Percentiles rank a stretch among this genome's conserved stretches.
Evolutionary conservation across 2,329 filamentous ascomycete genomes (phyloP).

Genomic region (Pseudopithomyces maydicus): DNA sequence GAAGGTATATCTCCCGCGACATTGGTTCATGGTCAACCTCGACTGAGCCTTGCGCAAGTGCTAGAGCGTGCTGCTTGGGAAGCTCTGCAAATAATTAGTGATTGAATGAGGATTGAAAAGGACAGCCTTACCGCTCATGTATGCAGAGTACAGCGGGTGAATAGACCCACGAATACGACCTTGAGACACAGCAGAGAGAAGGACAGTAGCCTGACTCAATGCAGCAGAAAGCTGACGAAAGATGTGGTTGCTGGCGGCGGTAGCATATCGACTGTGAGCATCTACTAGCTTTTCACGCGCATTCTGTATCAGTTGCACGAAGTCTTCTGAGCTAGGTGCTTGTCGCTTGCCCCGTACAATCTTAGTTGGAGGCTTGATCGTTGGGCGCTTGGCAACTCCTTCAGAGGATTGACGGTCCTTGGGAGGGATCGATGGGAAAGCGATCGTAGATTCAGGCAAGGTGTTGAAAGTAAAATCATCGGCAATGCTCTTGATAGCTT

Average conservation of each 20-base stretch:
- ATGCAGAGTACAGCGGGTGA: slow-evolving; percentile 47
- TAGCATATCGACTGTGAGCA: slow-evolving; percentile 61
- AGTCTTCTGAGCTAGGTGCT: slow-evolving; percentile 43
- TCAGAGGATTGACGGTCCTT: slow-evolving; percentile 35
- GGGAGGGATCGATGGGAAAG: slow-evolving; percentile 70
- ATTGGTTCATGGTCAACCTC: slow-evolving; percentile 53
- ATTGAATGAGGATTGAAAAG: background rate
- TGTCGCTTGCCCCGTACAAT: slow-evolving; percentile 30
- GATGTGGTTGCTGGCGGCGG: slow-evolving; percentile 59
- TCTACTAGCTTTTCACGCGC: slow-evolving; percentile 70
- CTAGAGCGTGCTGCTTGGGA: slow-evolving; percentile 71
- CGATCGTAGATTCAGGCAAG: slow-evolving; percentile 90
- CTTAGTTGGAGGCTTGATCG: slow-evolving; percentile 18
- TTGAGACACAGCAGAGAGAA: slow-evolving; percentile 45
- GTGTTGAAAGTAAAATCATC: slow-evolving; percentile 85
- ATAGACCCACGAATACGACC: slow-evolving; percentile 36
- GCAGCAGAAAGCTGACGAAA: slow-evolving; percentile 57
- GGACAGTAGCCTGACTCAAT: slow-evolving; percentile 43
- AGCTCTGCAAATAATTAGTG: slow-evolving; percentile 58
- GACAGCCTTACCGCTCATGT: slow-evolving; percentile 38
- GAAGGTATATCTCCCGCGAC: slow-evolving; percentile 41
- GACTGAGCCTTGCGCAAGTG: slow-evolving; percentile 65
- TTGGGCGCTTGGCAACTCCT: slow-evolving; percentile 19
- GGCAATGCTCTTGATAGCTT: slow-evolving; percentile 74
- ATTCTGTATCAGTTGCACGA: slow-evolving; percentile 65